These are phyloP conservation scores for Fusarium burgessii DNA, from an alignment of 2,329 filamentous ascomycete genomes.

Conservation along the genomic window DNA sequence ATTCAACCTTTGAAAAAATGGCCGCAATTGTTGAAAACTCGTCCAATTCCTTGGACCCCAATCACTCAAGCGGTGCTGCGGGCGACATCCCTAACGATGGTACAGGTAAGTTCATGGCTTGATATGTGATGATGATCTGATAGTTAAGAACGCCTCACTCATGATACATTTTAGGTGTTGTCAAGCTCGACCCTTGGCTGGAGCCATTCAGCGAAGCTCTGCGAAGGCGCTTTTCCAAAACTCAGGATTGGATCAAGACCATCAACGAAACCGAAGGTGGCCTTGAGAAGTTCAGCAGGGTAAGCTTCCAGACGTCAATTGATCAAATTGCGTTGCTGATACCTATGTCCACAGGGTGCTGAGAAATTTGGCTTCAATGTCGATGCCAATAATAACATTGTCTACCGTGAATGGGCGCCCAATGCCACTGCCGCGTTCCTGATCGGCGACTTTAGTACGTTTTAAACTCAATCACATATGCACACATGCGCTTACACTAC, in stretches of 20 bases:
- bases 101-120: slow-evolving; percentile 67
- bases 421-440: slow-evolving; percentile 87
- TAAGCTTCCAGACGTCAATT: slow-evolving; percentile 52
- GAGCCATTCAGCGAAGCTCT: slow-evolving; percentile 84
- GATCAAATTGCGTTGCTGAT: slow-evolving; percentile 15
- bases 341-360: slow-evolving; percentile 69
- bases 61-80: slow-evolving; percentile 55
- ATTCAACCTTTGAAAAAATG: slow-evolving; percentile 48
- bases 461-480: not conserved
- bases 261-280: slow-evolving; percentile 89
- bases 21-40: slow-evolving; percentile 53
- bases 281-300: slow-evolving; percentile 89
- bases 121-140: slow-evolving; percentile 43
- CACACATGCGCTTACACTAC: slow-evolving; percentile 44
- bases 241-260: slow-evolving; percentile 86
- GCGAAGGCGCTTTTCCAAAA: slow-evolving; percentile 79
- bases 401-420: slow-evolving; percentile 96
- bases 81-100: slow-evolving; percentile 73
- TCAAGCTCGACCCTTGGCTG: slow-evolving; percentile 90
- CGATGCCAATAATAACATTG: slow-evolving; percentile 83
- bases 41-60: slow-evolving; percentile 58
- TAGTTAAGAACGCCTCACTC: slow-evolving; percentile 24
- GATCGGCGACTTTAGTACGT: slow-evolving; percentile 92
- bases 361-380: slow-evolving; percentile 90
- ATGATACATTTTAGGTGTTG: slow-evolving; percentile 71